These are phyloP conservation scores for Omphalotus guepiniiformis DNA, from an alignment of 768 basidiomycete species.

Conservation along the genomic window DNA sequence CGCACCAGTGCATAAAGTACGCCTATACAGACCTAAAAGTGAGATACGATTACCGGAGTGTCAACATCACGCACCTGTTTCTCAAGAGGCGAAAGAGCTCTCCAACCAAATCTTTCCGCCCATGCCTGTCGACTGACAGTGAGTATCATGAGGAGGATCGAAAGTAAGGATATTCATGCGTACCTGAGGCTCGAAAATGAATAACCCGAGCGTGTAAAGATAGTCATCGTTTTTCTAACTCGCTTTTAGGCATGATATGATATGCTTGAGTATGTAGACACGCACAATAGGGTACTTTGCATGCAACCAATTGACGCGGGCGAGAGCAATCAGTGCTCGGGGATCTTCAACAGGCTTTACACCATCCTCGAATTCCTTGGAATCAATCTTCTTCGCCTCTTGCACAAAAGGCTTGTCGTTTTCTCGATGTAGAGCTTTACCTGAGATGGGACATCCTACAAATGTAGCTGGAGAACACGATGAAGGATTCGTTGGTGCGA, in stretches of 20 bases:
- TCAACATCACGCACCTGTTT: conserved; percentile 26
- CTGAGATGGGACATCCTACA: conserved; percentile 29
- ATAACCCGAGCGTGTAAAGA: conserved; percentile 37
- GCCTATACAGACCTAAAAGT: conserved; percentile 21
- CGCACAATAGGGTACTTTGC: conserved; percentile 36
- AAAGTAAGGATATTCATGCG: conserved; percentile 1
- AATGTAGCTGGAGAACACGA: conserved; percentile 27
- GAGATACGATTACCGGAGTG: neutral
- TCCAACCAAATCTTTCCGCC: conserved; percentile 40
- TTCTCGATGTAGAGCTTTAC: neutral
- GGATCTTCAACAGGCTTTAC: conserved; percentile 28
- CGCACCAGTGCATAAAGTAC: conserved; percentile 35
- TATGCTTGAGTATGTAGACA: neutral
- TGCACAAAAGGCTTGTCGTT: neutral
- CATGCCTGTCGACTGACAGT: conserved; percentile 26
- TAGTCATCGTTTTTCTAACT: conserved; percentile 37
- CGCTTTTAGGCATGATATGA: neutral
- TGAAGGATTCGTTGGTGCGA: neutral
- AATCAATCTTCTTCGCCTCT: neutral
- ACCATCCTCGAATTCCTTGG: neutral
- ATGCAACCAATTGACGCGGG: conserved; percentile 41
- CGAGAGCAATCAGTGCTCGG: conserved; percentile 35
- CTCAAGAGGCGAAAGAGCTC: conserved; percentile 40
- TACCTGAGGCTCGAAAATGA: conserved; percentile 36
- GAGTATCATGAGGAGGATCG: neutral